phyloP scores from a whole-genome alignment of 129 eudicot genomes.

The Arctium minus region DNA sequence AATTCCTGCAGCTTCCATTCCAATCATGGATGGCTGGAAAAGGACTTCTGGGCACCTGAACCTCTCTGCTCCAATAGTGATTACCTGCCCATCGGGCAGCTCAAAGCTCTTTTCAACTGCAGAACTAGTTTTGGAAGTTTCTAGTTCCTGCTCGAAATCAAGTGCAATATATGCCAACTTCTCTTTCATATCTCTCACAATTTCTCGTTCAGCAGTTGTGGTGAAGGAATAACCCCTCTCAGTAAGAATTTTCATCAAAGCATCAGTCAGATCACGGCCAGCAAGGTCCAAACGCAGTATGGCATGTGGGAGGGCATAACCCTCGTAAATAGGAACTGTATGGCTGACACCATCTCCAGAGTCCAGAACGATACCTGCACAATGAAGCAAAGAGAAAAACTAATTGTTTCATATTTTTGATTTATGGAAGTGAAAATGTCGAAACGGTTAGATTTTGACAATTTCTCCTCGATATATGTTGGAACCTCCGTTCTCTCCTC shows the following conservation, averaged over 20 bases:
- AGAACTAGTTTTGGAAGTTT: conserved; percentile 57
- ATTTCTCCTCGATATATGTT: no score
- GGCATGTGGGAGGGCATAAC: neutral
- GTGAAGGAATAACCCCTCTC: conserved; percentile 25
- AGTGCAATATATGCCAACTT: conserved; percentile 50
- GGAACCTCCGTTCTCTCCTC: no score
- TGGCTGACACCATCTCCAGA: neutral
- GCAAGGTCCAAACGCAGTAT: neutral
- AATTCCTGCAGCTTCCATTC: conserved; percentile 71
- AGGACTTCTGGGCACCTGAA: conserved; percentile 76
- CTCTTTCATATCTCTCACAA: conserved; percentile 14
- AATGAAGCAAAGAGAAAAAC: neutral
- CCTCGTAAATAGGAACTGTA: neutral
- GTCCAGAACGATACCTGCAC: conserved; percentile 27
- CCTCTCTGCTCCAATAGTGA: conserved; percentile 66
- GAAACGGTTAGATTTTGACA: no score
- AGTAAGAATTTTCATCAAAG: conserved; percentile 31
- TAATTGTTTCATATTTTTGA: neutral
- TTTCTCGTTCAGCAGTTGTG: conserved; percentile 22
- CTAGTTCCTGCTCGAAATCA: conserved; percentile 63
- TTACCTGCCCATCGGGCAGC: conserved; percentile 68
- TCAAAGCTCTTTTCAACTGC: conserved; percentile 61
- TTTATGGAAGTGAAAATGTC: neutral
- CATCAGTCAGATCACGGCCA: conserved; percentile 27
- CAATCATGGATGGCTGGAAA: conserved; percentile 70